Evolutionary conservation across 352 stramenopile genomes (phyloP).

Genomic region (Globisporangium abappressorium): DNA sequence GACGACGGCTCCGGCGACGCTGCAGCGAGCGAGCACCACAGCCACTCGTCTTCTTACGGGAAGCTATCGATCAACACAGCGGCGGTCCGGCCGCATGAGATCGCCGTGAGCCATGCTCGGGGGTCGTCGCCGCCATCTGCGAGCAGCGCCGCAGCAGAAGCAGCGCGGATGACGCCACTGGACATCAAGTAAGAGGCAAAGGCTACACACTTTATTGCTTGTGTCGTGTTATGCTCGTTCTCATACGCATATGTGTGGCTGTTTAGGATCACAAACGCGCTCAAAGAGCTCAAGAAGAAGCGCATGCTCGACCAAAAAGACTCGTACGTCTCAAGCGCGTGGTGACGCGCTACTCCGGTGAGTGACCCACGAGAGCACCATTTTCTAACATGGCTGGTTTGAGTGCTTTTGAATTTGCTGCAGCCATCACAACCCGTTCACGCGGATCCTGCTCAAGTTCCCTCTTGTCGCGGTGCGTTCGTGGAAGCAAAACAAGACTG

Average conservation of each 20-base stretch:
- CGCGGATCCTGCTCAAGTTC: conserved; percentile 77
- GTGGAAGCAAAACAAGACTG: too few relatives aligned
- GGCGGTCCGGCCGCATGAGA: conserved; percentile 55
- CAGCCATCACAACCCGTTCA: conserved; percentile 59
- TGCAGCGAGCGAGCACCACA: conserved; percentile 1
- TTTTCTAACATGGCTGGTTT: not conserved
- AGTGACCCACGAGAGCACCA: not conserved
- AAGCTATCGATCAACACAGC: conserved; percentile 34
- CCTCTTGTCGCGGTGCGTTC: conserved; percentile 43
- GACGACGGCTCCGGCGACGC: not conserved
- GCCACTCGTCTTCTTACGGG: conserved; percentile 12
- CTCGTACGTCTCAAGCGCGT: conserved; percentile 25
- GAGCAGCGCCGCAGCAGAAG: not conserved
- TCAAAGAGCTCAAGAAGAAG: conserved; percentile 72
- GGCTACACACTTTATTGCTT: not conserved
- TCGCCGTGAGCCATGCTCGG: not conserved
- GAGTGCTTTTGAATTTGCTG: not conserved
- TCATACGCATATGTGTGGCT: not conserved
- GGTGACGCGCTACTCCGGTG: not conserved
- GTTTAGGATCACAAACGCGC: conserved; percentile 70
- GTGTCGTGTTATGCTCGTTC: not conserved
- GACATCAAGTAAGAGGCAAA: conserved; percentile 59
- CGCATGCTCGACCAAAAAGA: conserved; percentile 45
- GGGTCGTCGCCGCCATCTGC: not conserved
- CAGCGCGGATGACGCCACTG: conserved; percentile 33